These are phyloP conservation scores for Vitis vinifera DNA, from an alignment of 164 flowering plant genomes.

Conservation along the genomic window DNA sequence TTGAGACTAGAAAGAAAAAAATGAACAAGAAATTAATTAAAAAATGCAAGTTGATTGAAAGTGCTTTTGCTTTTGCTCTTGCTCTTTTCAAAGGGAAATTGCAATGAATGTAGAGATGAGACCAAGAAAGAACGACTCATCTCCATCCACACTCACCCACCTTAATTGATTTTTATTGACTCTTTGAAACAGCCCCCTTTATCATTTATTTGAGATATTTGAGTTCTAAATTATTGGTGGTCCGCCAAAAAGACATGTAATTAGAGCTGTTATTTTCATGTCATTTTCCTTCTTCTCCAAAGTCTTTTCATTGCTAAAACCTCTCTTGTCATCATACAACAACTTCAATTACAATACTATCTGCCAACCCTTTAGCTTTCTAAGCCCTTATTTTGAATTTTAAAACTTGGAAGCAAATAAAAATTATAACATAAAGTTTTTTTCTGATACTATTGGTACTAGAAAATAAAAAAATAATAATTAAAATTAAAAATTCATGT, in stretches of 20 bases:
- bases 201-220: constrained; percentile 6
- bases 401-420: too few relatives aligned
- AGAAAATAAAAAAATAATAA: too few relatives aligned
- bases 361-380: too few relatives aligned
- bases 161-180: constrained; percentile 4
- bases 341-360: background rate
- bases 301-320: background rate
- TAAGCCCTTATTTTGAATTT: too few relatives aligned
- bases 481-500: too few relatives aligned
- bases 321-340: background rate
- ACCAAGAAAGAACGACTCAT: background rate
- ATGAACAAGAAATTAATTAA: too few relatives aligned
- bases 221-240: constrained; percentile 27
- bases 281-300: constrained; percentile 7
- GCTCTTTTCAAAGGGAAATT: background rate
- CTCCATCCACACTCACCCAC: constrained; percentile 9
- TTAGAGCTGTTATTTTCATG: constrained; percentile 8
- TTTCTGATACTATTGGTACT: too few relatives aligned
- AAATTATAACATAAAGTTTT: too few relatives aligned
- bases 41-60: too few relatives aligned
- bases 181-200: background rate
- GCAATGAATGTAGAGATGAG: background rate
- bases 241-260: constrained; percentile 8
- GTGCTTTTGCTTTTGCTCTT: background rate
- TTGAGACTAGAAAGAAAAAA: too few relatives aligned